Base-by-base conservation (phyloP, 2,329 filamentous ascomycete species). In the Dactylonectria estremocensis region DNA sequence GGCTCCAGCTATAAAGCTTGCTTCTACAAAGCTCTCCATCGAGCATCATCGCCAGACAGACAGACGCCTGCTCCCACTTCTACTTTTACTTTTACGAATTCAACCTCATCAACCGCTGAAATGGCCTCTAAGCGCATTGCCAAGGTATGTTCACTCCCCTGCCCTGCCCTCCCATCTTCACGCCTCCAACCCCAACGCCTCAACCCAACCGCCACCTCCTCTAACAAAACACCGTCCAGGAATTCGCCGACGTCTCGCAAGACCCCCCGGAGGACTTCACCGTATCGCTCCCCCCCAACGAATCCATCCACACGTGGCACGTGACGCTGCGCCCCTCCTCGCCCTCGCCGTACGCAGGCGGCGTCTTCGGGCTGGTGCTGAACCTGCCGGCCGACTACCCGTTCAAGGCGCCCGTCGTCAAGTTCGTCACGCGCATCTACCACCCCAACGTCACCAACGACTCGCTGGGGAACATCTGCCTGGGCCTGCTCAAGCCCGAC, bases 381-480 rank as follows among this genome's bases (percentile, higher is more conserved):
- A 86, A 82, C 46, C 90, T 98, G 11, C 94, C 95, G 14, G 83
- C 85, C 74, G 92, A 94, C 77, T 97, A 97, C 85, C 95, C 95
- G 40, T 97, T 97, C 90, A 96, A 96, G 83, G 90, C 94, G 22
- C 95, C 95, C 16, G 85, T 88, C 67, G 87, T 97, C 74, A 90
- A 88, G 78, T 97, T 97, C 87, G 84, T 86, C 72, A 97, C 95
- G 58, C 95, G 95, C 83, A 93, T 97, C 86, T 98, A 97, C 88
- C 95, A 98, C 84, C 95, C 95, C 50, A 98, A 98, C 83, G 89
- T 98, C 67, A 94, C 92, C 78, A 96, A 97, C 87, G 95, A 97
- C 81, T 88, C 89, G 78, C 89, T 90, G 73, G 95, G 95, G 69
- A 92, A 88, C 82, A 93, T 98, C 89, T 98, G 95, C 83, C 87